Base-by-base conservation (phyloP, 1,284 basidiomycete genomes). In the Sphagnurus paluster region DNA sequence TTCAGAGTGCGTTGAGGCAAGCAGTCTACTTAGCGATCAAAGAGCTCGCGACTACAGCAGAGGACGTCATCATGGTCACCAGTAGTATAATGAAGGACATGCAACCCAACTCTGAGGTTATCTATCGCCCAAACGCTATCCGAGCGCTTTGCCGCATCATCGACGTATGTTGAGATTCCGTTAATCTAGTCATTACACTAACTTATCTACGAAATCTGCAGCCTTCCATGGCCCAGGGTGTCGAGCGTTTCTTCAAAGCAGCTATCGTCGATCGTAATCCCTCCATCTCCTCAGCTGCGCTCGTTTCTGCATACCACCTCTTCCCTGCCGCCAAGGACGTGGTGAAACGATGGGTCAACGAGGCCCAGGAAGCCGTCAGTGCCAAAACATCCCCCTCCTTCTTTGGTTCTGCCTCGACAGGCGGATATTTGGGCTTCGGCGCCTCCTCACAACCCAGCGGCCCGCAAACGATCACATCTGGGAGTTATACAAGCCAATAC, bases 31-130 rank as follows among this genome's bases (percentile, higher is more conserved):
- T 99, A 49, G 91, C 95, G 42, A 98, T 99, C 76, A 99, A 99
- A 75, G 97, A 99, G 71, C 81, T 99, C 14, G 90, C 93, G 23
- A 87, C 84, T 34, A 89, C 90, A n/a, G 93, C 97, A 14, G 93
- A 99, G 69, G 97, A 99, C 76, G 93, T 98, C 29, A 98, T 99
- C 62, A 99, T 99, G 94, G 95, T 98, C 58, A 99, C 97, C 5
- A 93, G 91, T 63, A 98, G 94, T 63, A 99, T 99, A 69, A 98
- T 98, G 95, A 99, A 99, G 77, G 96, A 99, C 65, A 99, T 99
- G 93, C 96, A 99, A 65, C 91, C 95, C 42, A 98, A 98, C 66
- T 89, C 94, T 42, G 97, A 99, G 67, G 96, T 98, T 62, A 94
- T 99, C 56, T 99, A 99, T 72, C 81, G 97, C 49, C 93, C 97